Evolutionary conservation across 2,329 filamentous ascomycete genomes (phyloP), one percentile per base, ranked within the genome.

Genomic region (Cercospora sojina): DNA sequence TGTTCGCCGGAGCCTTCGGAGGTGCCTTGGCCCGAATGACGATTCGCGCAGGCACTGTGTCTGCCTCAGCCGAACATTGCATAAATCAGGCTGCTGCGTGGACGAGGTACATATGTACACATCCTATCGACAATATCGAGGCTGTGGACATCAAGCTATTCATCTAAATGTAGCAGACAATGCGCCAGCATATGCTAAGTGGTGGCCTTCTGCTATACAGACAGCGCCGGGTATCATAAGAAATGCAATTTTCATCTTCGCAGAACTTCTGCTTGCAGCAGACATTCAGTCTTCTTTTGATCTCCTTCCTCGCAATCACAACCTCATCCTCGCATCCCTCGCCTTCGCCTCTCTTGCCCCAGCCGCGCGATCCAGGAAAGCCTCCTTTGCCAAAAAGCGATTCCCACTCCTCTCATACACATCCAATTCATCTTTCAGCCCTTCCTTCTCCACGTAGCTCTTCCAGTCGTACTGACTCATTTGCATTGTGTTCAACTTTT

Each of bases 381-480:
- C 85, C 82, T 87, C 87, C 56, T 86, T 82, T 16, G 82, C 84
- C 72, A 88, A 77, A 76, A 87, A 90, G 0, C 85, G 85, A 63
- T 85, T 83, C 73, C 87, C 88, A 10, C 86, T 86, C 74, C 86
- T 87, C 68, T 85, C 86, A 74, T 88, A 86, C 55, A 82, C 82
- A 64, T 85, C 83, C 73, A 90, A 75, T 75, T 90, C 87, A 65
- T 88, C 86, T 64, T 84, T 83, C 31, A 87, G 86, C 55, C 85
- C 84, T 58, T 84, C 83, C 62, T 84, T 79, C 73, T 88, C 85
- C 47, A 90, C 87, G 72, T 87, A 88, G 10, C 83, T 83, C 20
- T 85, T 86, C 87, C 87, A 90, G 71, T 90, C 87, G 72, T 89
- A 79, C 62, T 86, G 83, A 31, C 85, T 88, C 77, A 89, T 90